Evolutionary conservation across 495 filamentous ascomycete species (phyloP), one percentile per base, ranked within the genome.

Genomic region (Podospora conica): DNA sequence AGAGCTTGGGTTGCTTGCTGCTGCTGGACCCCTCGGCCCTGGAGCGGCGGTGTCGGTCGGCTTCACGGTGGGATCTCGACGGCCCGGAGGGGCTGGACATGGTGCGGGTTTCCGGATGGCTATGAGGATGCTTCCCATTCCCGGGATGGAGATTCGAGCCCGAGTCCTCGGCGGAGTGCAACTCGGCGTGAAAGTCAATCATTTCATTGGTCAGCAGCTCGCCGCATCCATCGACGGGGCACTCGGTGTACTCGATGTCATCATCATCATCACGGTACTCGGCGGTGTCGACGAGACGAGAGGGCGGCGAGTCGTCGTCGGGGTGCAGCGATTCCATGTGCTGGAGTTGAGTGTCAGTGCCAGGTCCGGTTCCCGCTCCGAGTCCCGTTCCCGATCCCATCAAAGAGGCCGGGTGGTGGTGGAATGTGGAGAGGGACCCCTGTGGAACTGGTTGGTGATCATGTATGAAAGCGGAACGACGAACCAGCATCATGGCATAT

Each of bases 201-300:
- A 91, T 86, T 3, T 77, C 71, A 15, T 84, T 73, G 28, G 83
- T 76, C 55, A 94, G 75, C 20, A 81, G 73, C 70, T 96, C 90
- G 22, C 88, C 89, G 74, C 92, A 96, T n/a, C 84, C 84, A 12
- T 86, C 81, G 9, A 85, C 78, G 1, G 89, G 86, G 69, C 93
- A 96, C 58, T 87, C 80, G 54, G 87, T 80, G 68, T 87, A 92
- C 9, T 80, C 69, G 22, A 75, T 63, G 25, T 84, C 76, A 9
- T 75, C 71, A 33, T 72, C 68, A 72, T 94, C 92, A 73, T 88
- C 79, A 48, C 18, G 18, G 40, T 63, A 11, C 18, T 40, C 60
- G 22, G 58, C n/a, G 29, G 29, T 40, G 24, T 31, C 63, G 20
- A 79, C 75, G 53, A 80, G 71, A 70, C 86, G 88, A 11, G 15